Percentiles rank a stretch among this genome's conserved stretches.
These are phyloP conservation scores for Rhodamnia argentea DNA, from an alignment of 345 rosid species.

Conservation along the genomic window DNA sequence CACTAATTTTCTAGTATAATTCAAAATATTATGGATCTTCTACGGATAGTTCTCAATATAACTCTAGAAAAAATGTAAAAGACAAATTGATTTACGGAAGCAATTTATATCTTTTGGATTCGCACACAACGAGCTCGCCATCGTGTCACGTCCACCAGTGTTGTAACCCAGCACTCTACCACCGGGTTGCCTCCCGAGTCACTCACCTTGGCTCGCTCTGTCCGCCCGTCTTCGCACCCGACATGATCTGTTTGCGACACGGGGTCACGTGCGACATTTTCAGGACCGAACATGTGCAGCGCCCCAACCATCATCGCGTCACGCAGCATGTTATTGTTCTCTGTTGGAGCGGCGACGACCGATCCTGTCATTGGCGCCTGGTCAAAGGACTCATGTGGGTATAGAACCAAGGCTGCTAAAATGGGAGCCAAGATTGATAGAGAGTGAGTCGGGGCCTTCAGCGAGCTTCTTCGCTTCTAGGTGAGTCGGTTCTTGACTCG, in stretches of 20 bases:
- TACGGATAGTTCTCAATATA: background rate
- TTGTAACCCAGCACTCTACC: background rate
- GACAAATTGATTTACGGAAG: background rate
- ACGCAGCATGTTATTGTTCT: background rate
- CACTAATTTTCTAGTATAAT: background rate
- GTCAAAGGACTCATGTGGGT: background rate
- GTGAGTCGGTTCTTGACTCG: background rate
- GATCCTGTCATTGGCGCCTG: background rate
- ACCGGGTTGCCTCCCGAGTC: background rate
- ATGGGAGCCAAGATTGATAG: background rate
- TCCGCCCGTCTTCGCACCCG: background rate
- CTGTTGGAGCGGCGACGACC: background rate
- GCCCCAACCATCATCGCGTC: accelerated
- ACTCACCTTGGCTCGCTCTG: background rate
- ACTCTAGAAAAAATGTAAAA: background rate
- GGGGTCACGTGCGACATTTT: background rate
- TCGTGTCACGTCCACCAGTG: background rate
- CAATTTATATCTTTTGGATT: background rate
- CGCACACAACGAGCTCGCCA: too few species aligned
- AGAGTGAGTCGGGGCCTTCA: background rate
- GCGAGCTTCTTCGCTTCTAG: background rate
- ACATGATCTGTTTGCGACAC: background rate
- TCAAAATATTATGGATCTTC: background rate
- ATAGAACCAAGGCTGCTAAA: background rate
- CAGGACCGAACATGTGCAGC: background rate